These are phyloP conservation scores for Pythium guiyangense DNA, from an alignment of 352 stramenopile species.

Conservation along the genomic window DNA sequence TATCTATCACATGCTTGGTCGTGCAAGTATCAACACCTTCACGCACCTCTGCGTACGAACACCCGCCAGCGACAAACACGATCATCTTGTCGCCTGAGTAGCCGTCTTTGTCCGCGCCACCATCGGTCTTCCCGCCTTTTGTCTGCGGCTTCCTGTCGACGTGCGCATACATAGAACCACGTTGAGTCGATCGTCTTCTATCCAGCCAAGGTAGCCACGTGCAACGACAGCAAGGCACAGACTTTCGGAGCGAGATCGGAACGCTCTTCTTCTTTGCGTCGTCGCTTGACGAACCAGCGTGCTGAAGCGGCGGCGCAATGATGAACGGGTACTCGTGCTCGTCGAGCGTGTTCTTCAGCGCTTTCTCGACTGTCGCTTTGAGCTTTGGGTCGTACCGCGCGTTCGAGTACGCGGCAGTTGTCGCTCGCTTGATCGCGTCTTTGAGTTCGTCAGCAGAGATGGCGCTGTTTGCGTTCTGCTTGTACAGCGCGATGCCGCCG, in stretches of 20 bases:
- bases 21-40: background rate
- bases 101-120: slow-evolving; percentile 32
- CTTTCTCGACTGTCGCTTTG: slow-evolving; percentile 51
- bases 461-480: slow-evolving; percentile 56
- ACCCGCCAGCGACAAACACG: slow-evolving; percentile 93
- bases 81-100: slow-evolving; percentile 89
- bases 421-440: slow-evolving; percentile 54
- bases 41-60: slow-evolving; percentile 91
- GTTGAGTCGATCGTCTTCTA: background rate
- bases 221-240: slow-evolving; percentile 9
- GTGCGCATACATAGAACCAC: background rate
- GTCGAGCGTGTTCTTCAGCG: slow-evolving; percentile 58
- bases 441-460: slow-evolving; percentile 63
- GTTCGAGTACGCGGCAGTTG: slow-evolving; percentile 72
- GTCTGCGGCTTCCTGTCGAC: slow-evolving; percentile 27
- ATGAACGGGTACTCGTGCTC: slow-evolving; percentile 79
- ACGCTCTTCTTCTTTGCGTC: slow-evolving; percentile 51
- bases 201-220: background rate
- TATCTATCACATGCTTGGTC: too few species aligned
- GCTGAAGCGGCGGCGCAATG: slow-evolving; percentile 61
- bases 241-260: slow-evolving; percentile 75
- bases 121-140: slow-evolving; percentile 22
- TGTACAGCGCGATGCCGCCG: slow-evolving; percentile 42
- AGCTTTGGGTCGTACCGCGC: slow-evolving; percentile 72
- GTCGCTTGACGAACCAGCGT: slow-evolving; percentile 17